Conservation (phyloP, 345 rosid genomes). For the Isatis tinctoria region DNA sequence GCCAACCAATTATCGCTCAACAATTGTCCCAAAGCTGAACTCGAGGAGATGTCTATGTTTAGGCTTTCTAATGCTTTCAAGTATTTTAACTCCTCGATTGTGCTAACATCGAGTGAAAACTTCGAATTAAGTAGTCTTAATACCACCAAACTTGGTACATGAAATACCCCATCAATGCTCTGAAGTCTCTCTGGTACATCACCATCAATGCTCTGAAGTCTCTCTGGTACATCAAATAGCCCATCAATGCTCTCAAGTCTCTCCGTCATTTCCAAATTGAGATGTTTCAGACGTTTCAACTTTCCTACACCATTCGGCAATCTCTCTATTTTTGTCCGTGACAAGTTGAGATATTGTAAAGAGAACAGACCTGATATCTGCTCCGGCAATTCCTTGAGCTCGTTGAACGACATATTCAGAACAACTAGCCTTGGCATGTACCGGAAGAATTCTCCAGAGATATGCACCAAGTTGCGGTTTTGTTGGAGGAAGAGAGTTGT, state of each 20-base stretch:
- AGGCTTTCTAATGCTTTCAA: background rate
- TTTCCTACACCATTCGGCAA: background rate
- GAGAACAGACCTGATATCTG: conserved; percentile 4
- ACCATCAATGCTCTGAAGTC: background rate
- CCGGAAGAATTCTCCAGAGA: conserved; percentile 4
- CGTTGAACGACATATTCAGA: background rate
- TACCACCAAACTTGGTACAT: background rate
- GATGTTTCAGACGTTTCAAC: background rate
- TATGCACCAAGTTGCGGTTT: background rate
- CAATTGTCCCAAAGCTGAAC: background rate
- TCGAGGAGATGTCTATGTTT: background rate
- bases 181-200: background rate
- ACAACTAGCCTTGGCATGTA: background rate
- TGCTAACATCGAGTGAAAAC: background rate
- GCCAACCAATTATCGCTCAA: background rate
- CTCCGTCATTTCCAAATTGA: background rate
- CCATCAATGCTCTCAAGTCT: background rate
- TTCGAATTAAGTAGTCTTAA: background rate
- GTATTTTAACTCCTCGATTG: background rate
- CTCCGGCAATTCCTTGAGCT: conserved; percentile 1
- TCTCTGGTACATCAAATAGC: background rate
- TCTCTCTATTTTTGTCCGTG: background rate
- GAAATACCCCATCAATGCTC: background rate
- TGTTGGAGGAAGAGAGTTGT: conserved; percentile 1
- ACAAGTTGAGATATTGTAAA: conserved; percentile 12